A percentile compares a stretch with the other conserved stretches of the same genome.
Conservation (phyloP, 1,284 basidiomycete species). For the Boletus austroedulis region DNA sequence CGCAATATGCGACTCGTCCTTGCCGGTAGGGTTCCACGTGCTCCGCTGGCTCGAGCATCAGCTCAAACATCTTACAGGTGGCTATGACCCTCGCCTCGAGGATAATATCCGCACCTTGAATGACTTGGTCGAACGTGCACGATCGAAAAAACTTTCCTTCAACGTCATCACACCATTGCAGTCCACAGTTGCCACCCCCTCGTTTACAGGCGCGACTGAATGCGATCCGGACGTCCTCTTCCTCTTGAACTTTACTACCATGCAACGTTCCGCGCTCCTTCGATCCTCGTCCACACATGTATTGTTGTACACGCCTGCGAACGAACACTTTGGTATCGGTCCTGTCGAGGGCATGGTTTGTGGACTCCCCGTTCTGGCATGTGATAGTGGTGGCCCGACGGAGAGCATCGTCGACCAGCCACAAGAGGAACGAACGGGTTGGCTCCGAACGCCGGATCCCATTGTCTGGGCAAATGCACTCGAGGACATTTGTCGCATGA, state of each 20-base stretch:
- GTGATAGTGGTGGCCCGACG: slow-evolving; percentile 86
- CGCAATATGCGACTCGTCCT: slow-evolving; percentile 61
- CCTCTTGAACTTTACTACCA: slow-evolving; percentile 81
- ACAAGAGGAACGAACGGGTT: slow-evolving; percentile 45
- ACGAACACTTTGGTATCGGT: slow-evolving; percentile 98
- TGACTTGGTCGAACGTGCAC: slow-evolving; percentile 56
- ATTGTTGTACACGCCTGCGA: slow-evolving; percentile 89
- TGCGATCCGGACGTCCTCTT: slow-evolving; percentile 68
- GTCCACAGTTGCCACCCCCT: slow-evolving; percentile 39
- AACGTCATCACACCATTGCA: slow-evolving; percentile 47
- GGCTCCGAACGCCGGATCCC: slow-evolving; percentile 66
- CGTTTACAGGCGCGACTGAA: slow-evolving; percentile 36
- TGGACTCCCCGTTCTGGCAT: slow-evolving; percentile 87
- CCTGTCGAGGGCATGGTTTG: slow-evolving; percentile 95
- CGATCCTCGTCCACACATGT: slow-evolving; percentile 61
- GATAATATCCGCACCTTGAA: slow-evolving; percentile 71
- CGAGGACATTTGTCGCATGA: slow-evolving; percentile 56
- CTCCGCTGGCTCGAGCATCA: neutral
- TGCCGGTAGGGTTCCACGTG: slow-evolving; percentile 53
- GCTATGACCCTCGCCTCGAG: slow-evolving; percentile 69
- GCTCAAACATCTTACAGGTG: slow-evolving; percentile 42
- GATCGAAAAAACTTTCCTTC: slow-evolving; percentile 51
- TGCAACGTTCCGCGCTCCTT: slow-evolving; percentile 77
- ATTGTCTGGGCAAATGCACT: slow-evolving; percentile 71
- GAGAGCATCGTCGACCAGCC: slow-evolving; percentile 77